These are phyloP conservation scores for Globisporangium ultimum DNA, from an alignment of 352 stramenopile species.

Conservation along the genomic window DNA sequence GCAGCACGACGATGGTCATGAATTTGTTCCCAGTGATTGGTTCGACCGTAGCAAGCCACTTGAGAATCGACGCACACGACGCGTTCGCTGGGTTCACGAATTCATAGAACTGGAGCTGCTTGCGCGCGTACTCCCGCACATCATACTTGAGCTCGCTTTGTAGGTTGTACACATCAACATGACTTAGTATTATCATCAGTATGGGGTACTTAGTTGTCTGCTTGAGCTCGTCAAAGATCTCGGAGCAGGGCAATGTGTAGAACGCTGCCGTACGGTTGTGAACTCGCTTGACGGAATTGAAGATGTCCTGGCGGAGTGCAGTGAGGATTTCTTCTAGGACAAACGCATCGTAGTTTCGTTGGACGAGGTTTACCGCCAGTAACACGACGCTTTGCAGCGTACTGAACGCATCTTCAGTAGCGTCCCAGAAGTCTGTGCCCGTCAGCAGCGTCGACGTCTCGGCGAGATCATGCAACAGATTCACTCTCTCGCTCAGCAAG, in stretches of 20 bases:
- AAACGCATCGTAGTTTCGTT: constrained; percentile 8
- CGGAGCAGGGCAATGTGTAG: constrained; percentile 1
- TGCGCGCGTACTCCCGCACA: not conserved
- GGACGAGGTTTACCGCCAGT: not conserved
- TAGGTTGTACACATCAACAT: not conserved
- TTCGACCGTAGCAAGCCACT: constrained; percentile 4
- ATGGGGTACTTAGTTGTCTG: not conserved
- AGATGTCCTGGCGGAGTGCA: not conserved
- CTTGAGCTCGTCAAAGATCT: not conserved
- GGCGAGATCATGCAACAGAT: not conserved
- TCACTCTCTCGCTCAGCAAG: constrained; percentile 1
- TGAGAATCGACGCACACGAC: not conserved
- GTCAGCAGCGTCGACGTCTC: no score
- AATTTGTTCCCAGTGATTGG: not conserved
- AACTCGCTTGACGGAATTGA: not conserved
- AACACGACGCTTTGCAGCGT: constrained; percentile 16
- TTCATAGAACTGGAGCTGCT: not conserved
- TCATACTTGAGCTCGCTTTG: not conserved
- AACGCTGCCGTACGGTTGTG: not conserved
- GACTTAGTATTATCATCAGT: no score
- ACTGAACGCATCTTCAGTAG: constrained; percentile 12
- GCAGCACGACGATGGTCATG: constrained; percentile 13
- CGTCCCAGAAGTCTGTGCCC: constrained; percentile 5
- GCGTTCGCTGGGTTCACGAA: not conserved
- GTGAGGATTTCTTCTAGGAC: not conserved